Evolutionary conservation across 148 eudicot genomes (phyloP).

Genomic region (Suaeda aralocaspica): DNA sequence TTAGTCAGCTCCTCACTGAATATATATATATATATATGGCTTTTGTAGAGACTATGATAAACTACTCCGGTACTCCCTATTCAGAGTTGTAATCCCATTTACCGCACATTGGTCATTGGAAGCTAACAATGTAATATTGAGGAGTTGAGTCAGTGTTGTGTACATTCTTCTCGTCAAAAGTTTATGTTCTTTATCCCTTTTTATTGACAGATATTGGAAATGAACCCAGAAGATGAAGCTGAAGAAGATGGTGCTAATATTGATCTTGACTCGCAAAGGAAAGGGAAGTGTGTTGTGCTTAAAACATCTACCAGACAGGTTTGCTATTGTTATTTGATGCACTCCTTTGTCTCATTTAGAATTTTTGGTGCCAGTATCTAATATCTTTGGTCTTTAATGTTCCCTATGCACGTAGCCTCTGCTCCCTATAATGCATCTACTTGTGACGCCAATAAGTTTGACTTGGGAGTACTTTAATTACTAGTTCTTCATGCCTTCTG

Average conservation of each 20-base stretch:
- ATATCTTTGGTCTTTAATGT: not conserved
- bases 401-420: not conserved
- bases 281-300: conserved; percentile 92
- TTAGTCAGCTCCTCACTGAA: too few species aligned
- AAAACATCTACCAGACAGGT: conserved; percentile 96
- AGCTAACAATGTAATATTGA: not conserved
- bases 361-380: not conserved
- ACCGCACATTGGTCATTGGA: too few species aligned
- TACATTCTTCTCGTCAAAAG: not conserved
- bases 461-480: too few species aligned
- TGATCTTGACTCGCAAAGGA: conserved; percentile 93
- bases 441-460: too few species aligned
- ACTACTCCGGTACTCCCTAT: too few species aligned
- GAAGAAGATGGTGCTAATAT: conserved; percentile 98
- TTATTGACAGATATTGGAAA: conserved; percentile 57
- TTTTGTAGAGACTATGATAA: too few species aligned
- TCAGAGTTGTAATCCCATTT: too few species aligned
- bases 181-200: not conserved
- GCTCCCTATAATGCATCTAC: not conserved
- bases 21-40: too few species aligned
- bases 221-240: conserved; percentile 96
- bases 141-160: not conserved
- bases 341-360: not conserved
- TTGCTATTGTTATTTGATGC: not conserved
- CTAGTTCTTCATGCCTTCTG: too few species aligned